A percentile compares a stretch with the other conserved stretches of the same genome.
Conservation (phyloP, 768 basidiomycete species). For the Rhodotorula babjevae region DNA sequence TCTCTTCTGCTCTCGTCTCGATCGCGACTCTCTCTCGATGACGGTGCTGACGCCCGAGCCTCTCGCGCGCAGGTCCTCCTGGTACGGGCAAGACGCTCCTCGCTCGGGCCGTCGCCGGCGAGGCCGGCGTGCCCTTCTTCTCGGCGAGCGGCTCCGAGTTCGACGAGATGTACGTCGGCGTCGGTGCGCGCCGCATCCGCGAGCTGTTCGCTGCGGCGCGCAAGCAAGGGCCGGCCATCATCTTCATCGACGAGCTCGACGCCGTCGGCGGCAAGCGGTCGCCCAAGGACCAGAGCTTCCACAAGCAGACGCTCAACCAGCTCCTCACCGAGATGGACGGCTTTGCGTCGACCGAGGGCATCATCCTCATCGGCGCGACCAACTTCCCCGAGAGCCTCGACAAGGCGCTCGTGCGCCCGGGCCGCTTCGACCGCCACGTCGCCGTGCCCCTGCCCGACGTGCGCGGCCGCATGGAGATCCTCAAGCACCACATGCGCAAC, state of each 20-base stretch:
- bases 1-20: constrained; percentile 15
- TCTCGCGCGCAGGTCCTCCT: constrained; percentile 69
- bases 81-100: constrained; percentile 98
- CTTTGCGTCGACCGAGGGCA: constrained; percentile 79
- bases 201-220: constrained; percentile 91
- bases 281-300: constrained; percentile 58
- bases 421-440: constrained; percentile 89
- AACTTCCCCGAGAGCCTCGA: constrained; percentile 95
- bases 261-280: constrained; percentile 57
- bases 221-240: constrained; percentile 91
- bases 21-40: too few relatives aligned
- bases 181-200: constrained; percentile 85
- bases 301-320: constrained; percentile 72
- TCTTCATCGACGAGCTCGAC: constrained; percentile 70
- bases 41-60: too few relatives aligned
- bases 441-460: constrained; percentile 93
- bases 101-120: constrained; percentile 94
- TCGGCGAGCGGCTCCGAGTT: constrained; percentile 96
- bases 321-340: constrained; percentile 96
- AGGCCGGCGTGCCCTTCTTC: constrained; percentile 96
- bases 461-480: constrained; percentile 82
- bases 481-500: constrained; percentile 82
- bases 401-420: constrained; percentile 90
- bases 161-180: constrained; percentile 78
- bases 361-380: constrained; percentile 87